phyloP scores from a whole-genome alignment of 768 basidiomycete genomes.

The Termitomyces sp. region DNA sequence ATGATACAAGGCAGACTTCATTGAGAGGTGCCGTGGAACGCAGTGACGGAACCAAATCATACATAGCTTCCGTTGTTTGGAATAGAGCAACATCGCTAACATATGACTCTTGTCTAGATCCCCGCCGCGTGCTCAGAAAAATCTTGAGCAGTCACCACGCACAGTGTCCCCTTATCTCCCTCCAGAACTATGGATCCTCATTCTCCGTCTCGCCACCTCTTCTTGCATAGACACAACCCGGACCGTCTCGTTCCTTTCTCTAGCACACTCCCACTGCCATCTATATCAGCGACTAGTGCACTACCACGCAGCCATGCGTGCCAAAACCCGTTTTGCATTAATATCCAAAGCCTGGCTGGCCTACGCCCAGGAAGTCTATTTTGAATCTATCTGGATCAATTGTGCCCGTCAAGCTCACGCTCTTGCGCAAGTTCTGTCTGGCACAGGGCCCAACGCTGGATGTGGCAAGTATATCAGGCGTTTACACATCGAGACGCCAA shows the following conservation, averaged over 20 bases:
- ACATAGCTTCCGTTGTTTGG: background rate
- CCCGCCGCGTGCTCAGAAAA: background rate
- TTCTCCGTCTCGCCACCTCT: constrained; percentile 53
- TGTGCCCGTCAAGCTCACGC: constrained; percentile 43
- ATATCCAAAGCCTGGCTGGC: constrained; percentile 54
- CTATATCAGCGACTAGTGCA: constrained; percentile 28
- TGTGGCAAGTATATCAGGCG: constrained; percentile 50
- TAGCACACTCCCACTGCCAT: constrained; percentile 30
- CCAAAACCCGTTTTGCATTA: constrained; percentile 44
- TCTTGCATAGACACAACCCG: constrained; percentile 35
- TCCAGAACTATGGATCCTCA: constrained; percentile 59
- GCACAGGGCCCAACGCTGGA: constrained; percentile 24
- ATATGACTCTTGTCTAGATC: background rate
- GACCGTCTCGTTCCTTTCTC: constrained; percentile 54
- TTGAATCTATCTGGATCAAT: constrained; percentile 67
- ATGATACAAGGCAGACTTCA: background rate
- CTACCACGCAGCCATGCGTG: constrained; percentile 41
- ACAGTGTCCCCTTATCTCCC: constrained; percentile 39
- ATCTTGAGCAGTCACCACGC: background rate
- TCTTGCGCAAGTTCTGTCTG: constrained; percentile 28
- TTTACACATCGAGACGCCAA: constrained; percentile 65
- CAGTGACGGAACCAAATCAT: background rate
- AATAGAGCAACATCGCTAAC: background rate
- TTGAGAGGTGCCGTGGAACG: no score
- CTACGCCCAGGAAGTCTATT: constrained; percentile 49